Percentiles rank a stretch among this genome's conserved stretches.
Evolutionary conservation across 352 stramenopile genomes (phyloP).

Genomic region (Halophytophthora batemanensis): DNA sequence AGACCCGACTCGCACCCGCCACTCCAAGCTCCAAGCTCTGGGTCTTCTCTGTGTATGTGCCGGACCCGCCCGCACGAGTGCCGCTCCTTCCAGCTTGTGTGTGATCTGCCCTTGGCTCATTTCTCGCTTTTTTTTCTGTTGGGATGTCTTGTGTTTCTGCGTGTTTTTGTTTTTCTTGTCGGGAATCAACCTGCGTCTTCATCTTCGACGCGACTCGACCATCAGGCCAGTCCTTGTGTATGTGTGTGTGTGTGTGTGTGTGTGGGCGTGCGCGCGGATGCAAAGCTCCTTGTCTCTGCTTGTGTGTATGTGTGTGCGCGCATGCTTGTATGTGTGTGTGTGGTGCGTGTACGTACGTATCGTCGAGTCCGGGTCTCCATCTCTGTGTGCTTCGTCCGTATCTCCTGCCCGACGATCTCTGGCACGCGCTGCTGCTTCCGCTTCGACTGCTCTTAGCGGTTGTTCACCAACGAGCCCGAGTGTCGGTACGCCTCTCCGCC

Average conservation of each 20-base stretch:
- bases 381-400: slow-evolving; percentile 3
- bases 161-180: slow-evolving; percentile 10
- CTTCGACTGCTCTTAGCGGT: slow-evolving; percentile 26
- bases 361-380: slow-evolving; percentile 10
- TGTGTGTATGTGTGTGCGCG: neutral
- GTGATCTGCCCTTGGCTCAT: slow-evolving; percentile 2
- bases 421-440: slow-evolving; percentile 1
- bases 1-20: slow-evolving; percentile 8
- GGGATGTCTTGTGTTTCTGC: slow-evolving; percentile 19
- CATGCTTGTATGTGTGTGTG: too few species aligned
- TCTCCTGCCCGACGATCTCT: slow-evolving; percentile 16
- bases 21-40: slow-evolving; percentile 12
- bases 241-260: slow-evolving; percentile 6
- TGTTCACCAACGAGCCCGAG: slow-evolving; percentile 46
- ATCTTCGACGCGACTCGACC: neutral
- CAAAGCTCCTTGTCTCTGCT: neutral
- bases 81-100: slow-evolving; percentile 7
- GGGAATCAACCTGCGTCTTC: too few species aligned
- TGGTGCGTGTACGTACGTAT: slow-evolving; percentile 10
- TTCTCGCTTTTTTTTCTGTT: slow-evolving; percentile 12
- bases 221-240: neutral
- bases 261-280: neutral
- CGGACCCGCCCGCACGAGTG: slow-evolving; percentile 2
- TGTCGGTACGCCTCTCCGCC: slow-evolving; percentile 37
- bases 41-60: slow-evolving; percentile 23